Evolutionary conservation across 2,329 filamentous ascomycete species (phyloP).

Genomic region (Coniella lustricola): DNA sequence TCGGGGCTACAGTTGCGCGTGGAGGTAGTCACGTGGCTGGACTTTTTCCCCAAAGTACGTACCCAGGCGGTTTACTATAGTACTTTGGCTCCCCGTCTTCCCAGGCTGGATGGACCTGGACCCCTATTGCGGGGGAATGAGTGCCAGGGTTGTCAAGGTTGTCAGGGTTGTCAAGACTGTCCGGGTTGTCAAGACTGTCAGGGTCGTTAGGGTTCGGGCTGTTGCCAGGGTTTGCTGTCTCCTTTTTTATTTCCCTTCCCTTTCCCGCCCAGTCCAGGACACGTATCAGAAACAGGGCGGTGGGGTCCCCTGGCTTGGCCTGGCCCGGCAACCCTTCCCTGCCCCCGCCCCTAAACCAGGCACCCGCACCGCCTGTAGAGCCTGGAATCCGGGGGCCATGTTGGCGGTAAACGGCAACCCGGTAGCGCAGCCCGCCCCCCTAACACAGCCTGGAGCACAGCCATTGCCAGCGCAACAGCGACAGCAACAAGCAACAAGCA

Average conservation of each 20-base stretch:
- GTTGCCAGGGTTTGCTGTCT: too few relatives aligned
- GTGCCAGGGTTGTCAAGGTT: background rate
- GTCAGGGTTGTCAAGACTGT: too few relatives aligned
- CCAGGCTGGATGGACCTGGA: too few relatives aligned
- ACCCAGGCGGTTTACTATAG: background rate
- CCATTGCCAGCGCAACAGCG: background rate
- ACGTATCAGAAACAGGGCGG: conserved; percentile 4
- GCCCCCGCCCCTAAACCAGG: conserved; percentile 1
- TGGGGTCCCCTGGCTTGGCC: background rate
- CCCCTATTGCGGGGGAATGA: background rate
- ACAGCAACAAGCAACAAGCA: background rate
- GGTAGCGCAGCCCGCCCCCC: too few relatives aligned
- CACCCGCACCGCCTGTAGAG: too few relatives aligned
- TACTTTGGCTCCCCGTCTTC: too few relatives aligned
- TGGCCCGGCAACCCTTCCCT: background rate
- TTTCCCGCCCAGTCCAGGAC: background rate
- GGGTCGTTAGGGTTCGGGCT: too few relatives aligned
- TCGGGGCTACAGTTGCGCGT: conserved; percentile 2
- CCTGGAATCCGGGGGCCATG: too few relatives aligned
- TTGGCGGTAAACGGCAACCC: too few relatives aligned
- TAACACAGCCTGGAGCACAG: background rate
- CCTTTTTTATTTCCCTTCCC: too few relatives aligned
- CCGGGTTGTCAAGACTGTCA: too few relatives aligned
- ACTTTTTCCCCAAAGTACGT: background rate
- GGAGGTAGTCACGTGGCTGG: conserved; percentile 10